These are phyloP conservation scores for Cyberlindnera petersonii DNA, from an alignment of 805 yeast genomes.

Conservation along the genomic window DNA sequence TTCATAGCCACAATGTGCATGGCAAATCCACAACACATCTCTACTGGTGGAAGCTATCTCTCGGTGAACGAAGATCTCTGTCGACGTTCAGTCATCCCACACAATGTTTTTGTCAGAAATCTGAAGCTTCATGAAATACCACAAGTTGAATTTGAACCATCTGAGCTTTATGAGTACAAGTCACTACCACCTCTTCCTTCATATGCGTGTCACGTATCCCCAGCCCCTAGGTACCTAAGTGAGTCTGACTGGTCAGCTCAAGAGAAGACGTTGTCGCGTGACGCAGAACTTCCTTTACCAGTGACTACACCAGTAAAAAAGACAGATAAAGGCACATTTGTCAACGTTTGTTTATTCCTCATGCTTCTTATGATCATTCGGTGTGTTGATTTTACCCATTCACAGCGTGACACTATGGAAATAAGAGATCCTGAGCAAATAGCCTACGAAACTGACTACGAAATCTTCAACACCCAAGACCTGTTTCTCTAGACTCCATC, in stretches of 20 bases:
- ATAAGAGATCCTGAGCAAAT: too few relatives aligned
- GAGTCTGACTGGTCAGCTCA: background rate
- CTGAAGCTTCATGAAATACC: conserved; percentile 6
- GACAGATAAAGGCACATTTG: background rate
- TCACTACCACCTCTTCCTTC: background rate
- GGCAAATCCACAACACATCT: conserved; percentile 12
- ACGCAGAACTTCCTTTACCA: conserved; percentile 4
- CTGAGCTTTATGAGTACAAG: background rate
- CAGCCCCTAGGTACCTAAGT: too few relatives aligned
- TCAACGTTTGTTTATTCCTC: background rate
- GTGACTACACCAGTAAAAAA: background rate
- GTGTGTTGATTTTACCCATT: too few relatives aligned
- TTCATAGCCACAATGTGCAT: conserved; percentile 11
- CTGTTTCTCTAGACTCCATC: too few relatives aligned
- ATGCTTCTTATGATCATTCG: background rate
- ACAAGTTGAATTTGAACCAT: conserved; percentile 15
- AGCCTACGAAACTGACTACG: too few relatives aligned
- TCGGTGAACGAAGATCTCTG: background rate
- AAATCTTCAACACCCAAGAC: too few relatives aligned
- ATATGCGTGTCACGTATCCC: too few relatives aligned
- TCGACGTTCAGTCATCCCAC: conserved; percentile 2
- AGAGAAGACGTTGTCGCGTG: background rate
- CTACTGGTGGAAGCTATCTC: background rate
- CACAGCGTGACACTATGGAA: too few relatives aligned
- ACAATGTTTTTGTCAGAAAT: conserved; percentile 12